A percentile compares a stretch with the other conserved stretches of the same genome.
phyloP scores from a whole-genome alignment of 83 land plant species.

The Picea engelmannii region DNA sequence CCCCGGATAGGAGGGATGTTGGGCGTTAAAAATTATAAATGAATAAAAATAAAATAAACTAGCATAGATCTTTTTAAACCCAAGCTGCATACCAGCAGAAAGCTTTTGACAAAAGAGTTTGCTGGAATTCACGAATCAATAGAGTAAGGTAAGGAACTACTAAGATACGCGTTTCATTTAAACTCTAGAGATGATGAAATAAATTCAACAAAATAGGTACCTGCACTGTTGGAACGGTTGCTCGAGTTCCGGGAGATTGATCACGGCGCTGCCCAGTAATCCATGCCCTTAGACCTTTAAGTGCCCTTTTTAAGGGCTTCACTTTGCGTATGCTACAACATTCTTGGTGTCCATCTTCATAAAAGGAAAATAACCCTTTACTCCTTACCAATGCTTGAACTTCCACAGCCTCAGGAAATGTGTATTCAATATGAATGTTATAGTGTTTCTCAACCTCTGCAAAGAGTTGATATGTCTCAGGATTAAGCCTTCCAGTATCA shows the following conservation, averaged over 20 bases:
- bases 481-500: slow-evolving; percentile 91
- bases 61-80: too few species aligned
- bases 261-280: slow-evolving; percentile 95
- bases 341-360: slow-evolving; percentile 96
- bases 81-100: too few species aligned
- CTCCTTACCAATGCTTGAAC: slow-evolving; percentile 76
- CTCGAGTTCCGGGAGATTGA: slow-evolving; percentile 95
- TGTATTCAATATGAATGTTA: slow-evolving; percentile 88
- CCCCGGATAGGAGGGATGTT: too few species aligned
- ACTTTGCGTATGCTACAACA: slow-evolving; percentile 96
- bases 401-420: slow-evolving; percentile 90
- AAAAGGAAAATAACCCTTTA: slow-evolving; percentile 92
- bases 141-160: background rate
- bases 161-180: too few species aligned
- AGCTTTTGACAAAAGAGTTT: too few species aligned
- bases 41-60: too few species aligned
- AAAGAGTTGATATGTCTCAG: slow-evolving; percentile 84
- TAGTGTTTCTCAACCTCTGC: slow-evolving; percentile 89
- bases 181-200: background rate
- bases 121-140: too few species aligned
- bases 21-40: too few species aligned
- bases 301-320: slow-evolving; percentile 74
- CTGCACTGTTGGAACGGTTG: slow-evolving; percentile 84
- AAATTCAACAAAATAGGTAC: slow-evolving; percentile 24
- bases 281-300: slow-evolving; percentile 90